Conservation (phyloP, 1,284 basidiomycete species). For the Ganoderma meredithae region DNA sequence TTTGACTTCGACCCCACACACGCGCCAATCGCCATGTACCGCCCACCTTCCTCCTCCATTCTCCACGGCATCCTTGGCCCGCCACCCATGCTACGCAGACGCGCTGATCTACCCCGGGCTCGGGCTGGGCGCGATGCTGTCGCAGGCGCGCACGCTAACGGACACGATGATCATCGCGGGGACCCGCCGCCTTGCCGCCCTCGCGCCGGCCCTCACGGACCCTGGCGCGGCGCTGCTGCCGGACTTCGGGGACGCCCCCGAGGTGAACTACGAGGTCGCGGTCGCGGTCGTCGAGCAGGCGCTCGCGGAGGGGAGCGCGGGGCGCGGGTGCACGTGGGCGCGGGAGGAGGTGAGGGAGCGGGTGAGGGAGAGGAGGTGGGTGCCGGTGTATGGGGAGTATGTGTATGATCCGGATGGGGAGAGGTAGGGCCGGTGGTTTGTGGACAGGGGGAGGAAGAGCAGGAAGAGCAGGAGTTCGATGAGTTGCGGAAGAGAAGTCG, state of each 20-base stretch:
- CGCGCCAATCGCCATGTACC: background rate
- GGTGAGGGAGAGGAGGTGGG: conserved; percentile 61
- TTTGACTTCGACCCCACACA: background rate
- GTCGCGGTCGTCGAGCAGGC: conserved; percentile 82
- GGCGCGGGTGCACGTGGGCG: conserved; percentile 51
- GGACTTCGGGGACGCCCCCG: conserved; percentile 72
- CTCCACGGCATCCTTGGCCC: background rate
- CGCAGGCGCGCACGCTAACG: conserved; percentile 67
- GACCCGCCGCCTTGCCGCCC: conserved; percentile 71
- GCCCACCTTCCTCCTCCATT: background rate
- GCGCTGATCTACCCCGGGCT: conserved; percentile 84
- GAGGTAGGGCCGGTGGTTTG: conserved; percentile 17
- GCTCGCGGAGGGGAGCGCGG: conserved; percentile 72
- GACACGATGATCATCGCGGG: conserved; percentile 85
- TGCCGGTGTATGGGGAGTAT: conserved; percentile 69
- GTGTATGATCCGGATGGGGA: conserved; percentile 67
- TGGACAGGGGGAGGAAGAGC: background rate
- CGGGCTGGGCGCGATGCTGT: conserved; percentile 76
- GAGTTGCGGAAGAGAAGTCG: no score
- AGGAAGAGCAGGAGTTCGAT: background rate
- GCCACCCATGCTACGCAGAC: conserved; percentile 46
- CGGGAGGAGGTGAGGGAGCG: conserved; percentile 60
- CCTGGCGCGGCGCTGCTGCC: conserved; percentile 74
- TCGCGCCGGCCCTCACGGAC: conserved; percentile 78
- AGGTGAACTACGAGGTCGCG: conserved; percentile 81